Evolutionary conservation across 169 alveolate genomes (phyloP).

Genomic region (Cytauxzoon felis): DNA sequence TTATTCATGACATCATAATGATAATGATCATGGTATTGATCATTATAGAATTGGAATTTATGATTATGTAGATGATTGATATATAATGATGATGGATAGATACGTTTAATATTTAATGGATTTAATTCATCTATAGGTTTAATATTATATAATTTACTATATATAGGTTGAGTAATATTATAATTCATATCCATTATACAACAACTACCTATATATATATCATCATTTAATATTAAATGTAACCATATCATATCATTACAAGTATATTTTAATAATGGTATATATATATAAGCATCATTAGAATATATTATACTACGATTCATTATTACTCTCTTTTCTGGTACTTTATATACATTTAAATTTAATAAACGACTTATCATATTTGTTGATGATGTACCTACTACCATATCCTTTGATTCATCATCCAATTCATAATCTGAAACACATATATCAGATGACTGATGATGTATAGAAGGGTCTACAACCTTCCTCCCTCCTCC

Average conservation of each 20-base stretch:
- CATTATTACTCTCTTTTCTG: conserved; percentile 44
- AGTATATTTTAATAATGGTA: conserved; percentile 41
- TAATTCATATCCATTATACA: conserved; percentile 33
- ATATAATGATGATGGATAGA: conserved; percentile 23
- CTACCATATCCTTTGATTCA: background rate
- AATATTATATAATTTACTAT: conserved; percentile 36
- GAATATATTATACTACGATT: conserved; percentile 26
- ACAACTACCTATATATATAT: conserved; percentile 55
- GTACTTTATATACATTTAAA: conserved; percentile 15
- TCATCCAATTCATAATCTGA: too few species aligned
- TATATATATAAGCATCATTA: conserved; percentile 47
- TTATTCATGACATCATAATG: conserved; percentile 27
- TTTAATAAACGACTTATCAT: conserved; percentile 31
- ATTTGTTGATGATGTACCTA: background rate
- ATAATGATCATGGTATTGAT: too few species aligned
- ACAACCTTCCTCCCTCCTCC: too few species aligned
- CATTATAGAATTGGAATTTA: too few species aligned
- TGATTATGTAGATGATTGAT: too few species aligned
- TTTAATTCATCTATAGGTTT: conserved; percentile 35
- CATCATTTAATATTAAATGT: conserved; percentile 35
- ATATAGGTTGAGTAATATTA: conserved; percentile 36
- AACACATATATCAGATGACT: too few species aligned
- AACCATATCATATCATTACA: conserved; percentile 46
- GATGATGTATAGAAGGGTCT: too few species aligned
- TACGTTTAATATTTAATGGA: conserved; percentile 48